A percentile compares a stretch with the other conserved stretches of the same genome.
Conservation (phyloP, 1,284 basidiomycete genomes). For the Melampsora medusae region DNA sequence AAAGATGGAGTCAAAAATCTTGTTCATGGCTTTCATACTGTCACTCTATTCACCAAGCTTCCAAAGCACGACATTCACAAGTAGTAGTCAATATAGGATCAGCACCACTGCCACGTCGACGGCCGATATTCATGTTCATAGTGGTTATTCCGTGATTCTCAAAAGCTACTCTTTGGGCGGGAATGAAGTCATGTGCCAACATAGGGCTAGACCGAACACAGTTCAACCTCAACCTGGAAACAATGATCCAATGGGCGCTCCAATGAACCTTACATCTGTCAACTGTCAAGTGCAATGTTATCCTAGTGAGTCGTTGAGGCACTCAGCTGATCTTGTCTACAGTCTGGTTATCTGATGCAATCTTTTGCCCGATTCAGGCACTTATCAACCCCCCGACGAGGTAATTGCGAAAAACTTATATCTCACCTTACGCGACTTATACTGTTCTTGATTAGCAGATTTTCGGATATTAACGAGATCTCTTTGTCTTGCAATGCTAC, state of each 20-base stretch:
- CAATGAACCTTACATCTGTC: neutral
- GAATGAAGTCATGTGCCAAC: neutral
- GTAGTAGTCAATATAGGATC: too few species aligned
- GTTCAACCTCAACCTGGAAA: constrained; percentile 3
- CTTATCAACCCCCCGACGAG: neutral
- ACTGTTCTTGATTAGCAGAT: too few species aligned
- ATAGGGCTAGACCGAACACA: neutral
- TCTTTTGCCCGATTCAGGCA: neutral
- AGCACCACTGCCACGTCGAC: too few species aligned
- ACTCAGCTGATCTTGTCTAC: too few species aligned
- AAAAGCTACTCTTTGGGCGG: neutral
- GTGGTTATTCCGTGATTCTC: neutral
- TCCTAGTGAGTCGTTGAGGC: neutral
- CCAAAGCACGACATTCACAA: neutral
- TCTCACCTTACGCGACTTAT: too few species aligned
- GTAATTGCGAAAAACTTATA: neutral
- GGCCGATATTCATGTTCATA: neutral
- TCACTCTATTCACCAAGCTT: too few species aligned
- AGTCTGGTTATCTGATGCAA: neutral
- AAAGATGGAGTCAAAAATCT: too few species aligned
- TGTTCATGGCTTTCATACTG: too few species aligned
- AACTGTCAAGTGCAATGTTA: constrained; percentile 12
- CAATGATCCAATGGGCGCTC: neutral
- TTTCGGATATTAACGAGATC: too few species aligned
- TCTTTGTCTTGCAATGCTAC: too few species aligned